phyloP scores from a whole-genome alignment of 345 rosid species.

The Lumnitzera racemosa region DNA sequence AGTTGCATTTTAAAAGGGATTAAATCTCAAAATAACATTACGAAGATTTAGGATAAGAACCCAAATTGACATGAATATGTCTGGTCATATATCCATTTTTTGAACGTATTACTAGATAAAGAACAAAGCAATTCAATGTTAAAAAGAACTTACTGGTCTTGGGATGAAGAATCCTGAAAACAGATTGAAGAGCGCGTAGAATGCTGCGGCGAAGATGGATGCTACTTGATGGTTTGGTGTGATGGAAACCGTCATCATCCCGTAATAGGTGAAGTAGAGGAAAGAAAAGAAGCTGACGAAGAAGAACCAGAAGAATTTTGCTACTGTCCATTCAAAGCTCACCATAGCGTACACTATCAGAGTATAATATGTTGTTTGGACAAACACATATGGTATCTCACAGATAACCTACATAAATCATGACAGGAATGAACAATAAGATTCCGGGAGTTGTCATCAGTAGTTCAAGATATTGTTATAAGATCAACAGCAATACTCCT shows the following conservation, averaged over 20 bases:
- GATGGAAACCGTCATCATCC: constrained; percentile 48
- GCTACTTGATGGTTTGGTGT: constrained; percentile 48
- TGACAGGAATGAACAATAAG: background rate
- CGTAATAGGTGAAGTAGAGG: constrained; percentile 50
- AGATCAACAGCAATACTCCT: too few species aligned
- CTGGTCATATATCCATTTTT: too few species aligned
- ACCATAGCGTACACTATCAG: constrained; percentile 42
- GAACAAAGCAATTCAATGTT: background rate
- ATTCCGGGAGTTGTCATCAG: background rate
- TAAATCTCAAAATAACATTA: too few species aligned
- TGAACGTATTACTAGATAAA: too few species aligned
- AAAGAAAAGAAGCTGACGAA: constrained; percentile 36
- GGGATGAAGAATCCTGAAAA: constrained; percentile 55
- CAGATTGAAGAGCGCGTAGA: constrained; percentile 37
- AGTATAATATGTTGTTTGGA: constrained; percentile 28
- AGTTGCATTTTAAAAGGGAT: too few species aligned
- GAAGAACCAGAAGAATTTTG: constrained; percentile 39
- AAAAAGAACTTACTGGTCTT: constrained; percentile 21
- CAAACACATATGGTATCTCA: constrained; percentile 37
- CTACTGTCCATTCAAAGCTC: constrained; percentile 35
- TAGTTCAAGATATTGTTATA: too few species aligned
- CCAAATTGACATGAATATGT: too few species aligned
- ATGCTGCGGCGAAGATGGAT: constrained; percentile 36
- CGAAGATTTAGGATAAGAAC: too few species aligned
- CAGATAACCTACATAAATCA: constrained; percentile 25